Conservation (phyloP, 805 yeast species). For the Monosporozyma yasuniensis region DNA sequence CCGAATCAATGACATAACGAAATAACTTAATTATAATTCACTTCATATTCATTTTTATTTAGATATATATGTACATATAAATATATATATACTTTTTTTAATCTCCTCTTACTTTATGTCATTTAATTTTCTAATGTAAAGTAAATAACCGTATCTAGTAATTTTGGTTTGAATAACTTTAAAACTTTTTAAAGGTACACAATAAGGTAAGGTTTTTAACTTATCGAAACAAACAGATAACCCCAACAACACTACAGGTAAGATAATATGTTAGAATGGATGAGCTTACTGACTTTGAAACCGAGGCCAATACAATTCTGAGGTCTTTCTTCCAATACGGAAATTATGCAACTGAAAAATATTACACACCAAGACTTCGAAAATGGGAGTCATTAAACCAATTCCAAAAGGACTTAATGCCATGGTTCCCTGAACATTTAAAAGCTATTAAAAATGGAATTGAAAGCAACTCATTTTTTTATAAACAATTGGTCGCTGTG, state of each 20-base stretch:
- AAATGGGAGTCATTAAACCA: conserved; percentile 31
- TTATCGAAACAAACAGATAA: too few relatives aligned
- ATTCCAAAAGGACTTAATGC: conserved; percentile 35
- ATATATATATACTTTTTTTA: too few relatives aligned
- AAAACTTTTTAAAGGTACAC: too few relatives aligned
- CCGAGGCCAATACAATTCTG: not conserved
- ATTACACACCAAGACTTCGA: conserved; percentile 19
- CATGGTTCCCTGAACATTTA: conserved; percentile 40
- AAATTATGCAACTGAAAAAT: conserved; percentile 7
- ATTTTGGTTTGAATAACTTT: too few relatives aligned
- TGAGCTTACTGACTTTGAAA: too few relatives aligned
- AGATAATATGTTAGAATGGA: too few relatives aligned
- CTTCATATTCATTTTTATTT: not conserved
- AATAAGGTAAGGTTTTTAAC: too few relatives aligned
- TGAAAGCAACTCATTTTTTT: conserved; percentile 6
- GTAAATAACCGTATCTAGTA: too few relatives aligned
- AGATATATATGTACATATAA: not conserved
- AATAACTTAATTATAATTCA: not conserved
- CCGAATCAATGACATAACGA: not conserved
- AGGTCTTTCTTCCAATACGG: conserved; percentile 5
- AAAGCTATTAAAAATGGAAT: conserved; percentile 29
- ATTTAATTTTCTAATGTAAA: too few relatives aligned
- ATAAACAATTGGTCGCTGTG: not conserved
- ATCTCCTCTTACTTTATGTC: too few relatives aligned
- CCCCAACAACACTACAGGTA: too few relatives aligned